A percentile compares a stretch with the other conserved stretches of the same genome.
phyloP scores from a whole-genome alignment of 148 eudicot genomes.

The Pouteria glomerata region DNA sequence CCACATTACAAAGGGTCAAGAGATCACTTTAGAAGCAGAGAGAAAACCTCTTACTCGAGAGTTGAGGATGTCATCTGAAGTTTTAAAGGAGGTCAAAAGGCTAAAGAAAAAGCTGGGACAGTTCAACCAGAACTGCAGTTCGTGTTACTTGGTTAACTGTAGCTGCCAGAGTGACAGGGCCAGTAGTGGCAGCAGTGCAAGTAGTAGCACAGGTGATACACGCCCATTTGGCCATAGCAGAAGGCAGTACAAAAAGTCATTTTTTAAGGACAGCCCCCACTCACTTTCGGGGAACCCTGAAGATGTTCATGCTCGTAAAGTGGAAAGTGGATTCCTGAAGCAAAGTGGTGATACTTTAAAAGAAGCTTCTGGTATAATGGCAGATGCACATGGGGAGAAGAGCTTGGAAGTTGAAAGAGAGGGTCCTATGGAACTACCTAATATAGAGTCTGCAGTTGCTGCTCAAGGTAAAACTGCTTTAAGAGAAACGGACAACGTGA shows the following conservation, averaged over 20 bases:
- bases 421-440: slow-evolving; percentile 6
- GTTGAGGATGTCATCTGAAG: slow-evolving; percentile 82
- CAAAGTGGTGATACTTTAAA: slow-evolving; percentile 3
- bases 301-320: slow-evolving; percentile 15
- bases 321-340: slow-evolving; percentile 16
- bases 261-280: slow-evolving; percentile 26
- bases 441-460: slow-evolving; percentile 12
- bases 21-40: slow-evolving; percentile 26
- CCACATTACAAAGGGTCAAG: slow-evolving; percentile 45
- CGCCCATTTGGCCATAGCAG: slow-evolving; percentile 35
- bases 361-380: slow-evolving; percentile 8
- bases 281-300: slow-evolving; percentile 26
- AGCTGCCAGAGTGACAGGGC: slow-evolving; percentile 96
- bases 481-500: slow-evolving; percentile 28
- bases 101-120: slow-evolving; percentile 77
- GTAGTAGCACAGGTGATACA: slow-evolving; percentile 51
- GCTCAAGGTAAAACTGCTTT: slow-evolving; percentile 25
- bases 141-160: slow-evolving; percentile 81
- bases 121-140: slow-evolving; percentile 61
- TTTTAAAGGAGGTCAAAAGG: slow-evolving; percentile 76
- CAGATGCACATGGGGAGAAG: slow-evolving; percentile 14
- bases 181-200: slow-evolving; percentile 92
- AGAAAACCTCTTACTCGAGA: slow-evolving; percentile 40
- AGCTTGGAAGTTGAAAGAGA: slow-evolving; percentile 11
- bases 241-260: slow-evolving; percentile 48